Conservation (phyloP, 2,329 filamentous ascomycete species). For the Fusarium coicis region DNA sequence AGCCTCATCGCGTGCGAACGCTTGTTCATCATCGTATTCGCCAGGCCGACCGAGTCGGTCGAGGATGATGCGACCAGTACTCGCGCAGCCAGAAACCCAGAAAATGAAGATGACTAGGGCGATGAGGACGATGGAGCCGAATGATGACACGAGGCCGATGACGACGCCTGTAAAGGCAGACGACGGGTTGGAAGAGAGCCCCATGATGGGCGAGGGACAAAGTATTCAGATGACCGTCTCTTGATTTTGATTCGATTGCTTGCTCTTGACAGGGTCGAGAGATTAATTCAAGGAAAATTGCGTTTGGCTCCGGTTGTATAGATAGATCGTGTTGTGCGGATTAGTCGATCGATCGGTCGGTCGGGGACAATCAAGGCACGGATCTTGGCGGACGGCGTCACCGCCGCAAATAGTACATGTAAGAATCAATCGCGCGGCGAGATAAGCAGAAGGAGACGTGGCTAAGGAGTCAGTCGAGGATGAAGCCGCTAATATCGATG, state of each 20-base stretch:
- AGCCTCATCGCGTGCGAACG: slow-evolving; percentile 91
- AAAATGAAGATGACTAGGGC: slow-evolving; percentile 92
- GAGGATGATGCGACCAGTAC: slow-evolving; percentile 87
- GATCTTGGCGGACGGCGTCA: slow-evolving; percentile 44
- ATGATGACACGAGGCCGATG: slow-evolving; percentile 93
- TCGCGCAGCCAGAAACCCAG: slow-evolving; percentile 76
- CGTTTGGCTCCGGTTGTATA: slow-evolving; percentile 25
- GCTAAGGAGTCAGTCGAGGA: background rate
- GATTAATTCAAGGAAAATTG: slow-evolving; percentile 10
- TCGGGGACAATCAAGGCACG: slow-evolving; percentile 35
- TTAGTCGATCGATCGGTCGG: slow-evolving; percentile 33
- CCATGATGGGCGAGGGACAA: slow-evolving; percentile 42
- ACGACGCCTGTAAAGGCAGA: slow-evolving; percentile 79
- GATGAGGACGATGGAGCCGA: slow-evolving; percentile 89
- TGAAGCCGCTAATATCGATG: slow-evolving; percentile 5
- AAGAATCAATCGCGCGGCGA: slow-evolving; percentile 42
- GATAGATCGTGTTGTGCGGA: slow-evolving; percentile 32
- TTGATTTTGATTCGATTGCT: background rate
- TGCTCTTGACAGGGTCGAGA: background rate
- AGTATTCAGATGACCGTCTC: background rate
- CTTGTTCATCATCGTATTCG: slow-evolving; percentile 98
- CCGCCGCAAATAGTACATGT: slow-evolving; percentile 44
- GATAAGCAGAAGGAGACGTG: slow-evolving; percentile 9
- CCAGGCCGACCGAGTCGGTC: slow-evolving; percentile 93
- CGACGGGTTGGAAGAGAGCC: slow-evolving; percentile 48